A percentile compares a stretch with the other conserved stretches of the same genome.
These are phyloP conservation scores for Colletotrichum limetticola DNA, from an alignment of 2,329 filamentous ascomycete genomes.

Conservation along the genomic window DNA sequence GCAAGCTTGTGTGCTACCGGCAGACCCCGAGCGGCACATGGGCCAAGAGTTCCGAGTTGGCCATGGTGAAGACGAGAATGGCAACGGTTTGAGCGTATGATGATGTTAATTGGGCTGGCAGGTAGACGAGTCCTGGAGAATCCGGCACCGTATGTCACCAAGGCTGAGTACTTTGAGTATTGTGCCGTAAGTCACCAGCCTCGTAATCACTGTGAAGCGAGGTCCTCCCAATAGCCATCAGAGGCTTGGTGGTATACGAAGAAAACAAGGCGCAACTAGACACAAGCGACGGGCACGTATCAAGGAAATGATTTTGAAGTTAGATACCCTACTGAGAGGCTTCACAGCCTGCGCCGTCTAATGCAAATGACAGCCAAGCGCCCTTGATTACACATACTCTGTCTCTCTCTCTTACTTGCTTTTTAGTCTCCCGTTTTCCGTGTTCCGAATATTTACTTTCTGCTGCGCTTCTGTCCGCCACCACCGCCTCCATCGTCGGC, in stretches of 20 bases:
- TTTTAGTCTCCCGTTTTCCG: neutral
- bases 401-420: neutral
- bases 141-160: neutral
- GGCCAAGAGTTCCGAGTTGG: constrained; percentile 70
- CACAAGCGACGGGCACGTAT: neutral
- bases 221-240: neutral
- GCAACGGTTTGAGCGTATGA: constrained; percentile 48
- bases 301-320: constrained; percentile 14
- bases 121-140: too few relatives aligned
- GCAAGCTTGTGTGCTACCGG: constrained; percentile 70
- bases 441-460: constrained; percentile 21
- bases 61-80: constrained; percentile 67
- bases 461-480: constrained; percentile 40
- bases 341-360: constrained; percentile 13
- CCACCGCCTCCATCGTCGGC: constrained; percentile 53
- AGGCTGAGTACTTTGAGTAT: neutral
- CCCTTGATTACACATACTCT: constrained; percentile 18
- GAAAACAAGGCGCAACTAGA: neutral
- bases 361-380: constrained; percentile 10
- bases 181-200: neutral
- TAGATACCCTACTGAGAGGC: constrained; percentile 27
- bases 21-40: constrained; percentile 67
- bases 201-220: neutral
- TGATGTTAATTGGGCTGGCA: neutral
- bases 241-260: neutral